Evolutionary conservation across 2,329 filamentous ascomycete species (phyloP), one percentile per base, ranked within the genome.

Genomic region (Alternaria ethzedia): DNA sequence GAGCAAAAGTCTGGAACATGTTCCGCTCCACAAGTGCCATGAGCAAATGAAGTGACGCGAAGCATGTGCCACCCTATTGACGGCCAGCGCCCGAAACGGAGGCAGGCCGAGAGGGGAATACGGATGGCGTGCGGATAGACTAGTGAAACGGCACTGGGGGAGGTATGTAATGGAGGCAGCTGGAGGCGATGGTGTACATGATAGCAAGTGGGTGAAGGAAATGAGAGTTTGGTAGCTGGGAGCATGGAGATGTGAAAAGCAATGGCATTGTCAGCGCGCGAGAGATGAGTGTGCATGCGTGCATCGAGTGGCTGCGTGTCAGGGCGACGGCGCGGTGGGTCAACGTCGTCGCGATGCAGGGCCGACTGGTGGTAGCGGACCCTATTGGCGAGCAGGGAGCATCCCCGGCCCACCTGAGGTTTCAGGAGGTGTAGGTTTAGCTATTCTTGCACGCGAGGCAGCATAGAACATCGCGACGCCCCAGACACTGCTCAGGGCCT

Each of bases 401-500:
- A 57, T 69, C 70, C 71, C 69, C 68, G 46, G 66, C 69, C 23
- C 60, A 32, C 55, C 23, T 30, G 28, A 15, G 32, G 57, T 65
- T 69, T 73, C 69, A 74, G 71, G 71, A 70, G 72, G 70, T 69
- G 52, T 47, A 63, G 54, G 57, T 64, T 65, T 64, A 56, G 65
- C 65, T 54, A 65, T 64, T 59, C 55, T 59, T 66, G 62, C 67
- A 56, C 61, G 55, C 54, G 59, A 61, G n/a, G 28, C 32, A 20
- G 23, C 41, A 52, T 67, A 68, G 62, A 69, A 67, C 36, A 43
- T 54, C 32, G 46, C 47, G 44, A 41, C 57, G 44, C 46, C 62
- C 36, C 59, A 28, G n/a, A 28, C 17, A 23, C 10, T 58, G 51
- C 45, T 59, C 61, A 25, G 12, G 46, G 30, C 49, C 47, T 58